Base-by-base conservation (phyloP, 192 early-diverging fungal species). In the Backusella circina region DNA sequence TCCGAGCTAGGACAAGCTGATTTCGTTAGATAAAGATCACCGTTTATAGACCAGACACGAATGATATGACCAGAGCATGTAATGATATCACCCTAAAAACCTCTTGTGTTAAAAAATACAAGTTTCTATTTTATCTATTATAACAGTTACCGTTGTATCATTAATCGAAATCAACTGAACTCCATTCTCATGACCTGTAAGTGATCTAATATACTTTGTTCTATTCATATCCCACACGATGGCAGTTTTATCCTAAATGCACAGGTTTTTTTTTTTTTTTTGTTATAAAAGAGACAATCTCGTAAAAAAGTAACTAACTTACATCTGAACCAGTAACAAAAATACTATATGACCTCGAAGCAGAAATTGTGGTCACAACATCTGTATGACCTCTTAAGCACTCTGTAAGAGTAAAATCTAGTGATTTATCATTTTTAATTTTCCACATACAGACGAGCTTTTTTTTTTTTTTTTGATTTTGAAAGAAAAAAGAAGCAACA, bases 221-320 rank as follows among this genome's bases (percentile, higher is more conserved):
- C 90, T 82, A 36, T 91, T 91, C 47, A 91, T 72, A 77, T 91
- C 90, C 90, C 90, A 91, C 8, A 91, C 70, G 66, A 91, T 87
- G 9, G 83, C 86, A 26, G 85, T 87, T 75, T 86, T 84, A 76
- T 91, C 90, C 83, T 91, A 65, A 57, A 23, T 23, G 10, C 51
- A 57, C 26, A 61, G 9, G 26, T 2, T n/a, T 16, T 1, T 21
- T 2, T 28, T 7, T 30, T 2, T n/a, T 16, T 1, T 21, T 2
- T 28, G 3, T 30, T 31, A 61, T 26, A 10, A 39, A 18, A 47
- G 12, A 28, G 18, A 44, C 28, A 13, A 28, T 31, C 6, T 16
- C 4, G 18, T n/a, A 41, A 28, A 41, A 2, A 30, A 47, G 47
- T 9, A 36, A 16, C 9, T 61, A 28, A 12, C 9, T 30, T 78